Evolutionary conservation across 495 filamentous ascomycete genomes (phyloP).

Genomic region (Hyphodiscus hymeniophilus): DNA sequence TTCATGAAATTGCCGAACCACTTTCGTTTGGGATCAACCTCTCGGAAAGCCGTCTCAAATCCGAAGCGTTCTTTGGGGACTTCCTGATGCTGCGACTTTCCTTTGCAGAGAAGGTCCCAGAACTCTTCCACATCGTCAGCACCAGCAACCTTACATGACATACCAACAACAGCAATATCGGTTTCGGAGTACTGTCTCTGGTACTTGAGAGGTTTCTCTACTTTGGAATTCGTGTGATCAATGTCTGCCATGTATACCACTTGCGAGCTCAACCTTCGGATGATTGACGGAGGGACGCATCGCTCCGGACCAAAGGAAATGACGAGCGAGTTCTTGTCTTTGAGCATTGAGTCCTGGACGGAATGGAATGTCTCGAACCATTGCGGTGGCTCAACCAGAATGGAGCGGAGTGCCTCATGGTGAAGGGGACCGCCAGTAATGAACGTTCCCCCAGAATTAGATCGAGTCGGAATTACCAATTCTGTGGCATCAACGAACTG

Average conservation of each 20-base stretch:
- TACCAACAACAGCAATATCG: constrained; percentile 52
- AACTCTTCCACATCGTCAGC: constrained; percentile 2
- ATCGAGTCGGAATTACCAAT: constrained; percentile 23
- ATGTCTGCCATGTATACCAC: constrained; percentile 24
- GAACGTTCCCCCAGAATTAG: constrained; percentile 22
- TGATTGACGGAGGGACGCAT: constrained; percentile 32
- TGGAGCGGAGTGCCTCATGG: constrained; percentile 27
- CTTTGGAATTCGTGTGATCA: no score
- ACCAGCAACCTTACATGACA: constrained; percentile 52
- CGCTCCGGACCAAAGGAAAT: constrained; percentile 35
- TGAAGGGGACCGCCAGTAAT: constrained; percentile 25
- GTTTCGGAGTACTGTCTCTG: background rate
- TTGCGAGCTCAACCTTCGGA: constrained; percentile 19
- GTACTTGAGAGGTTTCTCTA: no score
- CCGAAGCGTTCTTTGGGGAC: background rate
- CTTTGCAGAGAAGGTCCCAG: constrained; percentile 1
- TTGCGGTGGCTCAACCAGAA: constrained; percentile 32
- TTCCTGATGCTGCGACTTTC: constrained; percentile 1
- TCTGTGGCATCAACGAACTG: constrained; percentile 32
- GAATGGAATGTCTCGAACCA: constrained; percentile 33
- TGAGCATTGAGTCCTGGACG: constrained; percentile 8
- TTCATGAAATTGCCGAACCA: constrained; percentile 36
- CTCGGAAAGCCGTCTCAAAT: background rate
- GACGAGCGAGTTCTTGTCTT: constrained; percentile 18
- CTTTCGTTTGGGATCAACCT: constrained; percentile 18